Base-by-base conservation (phyloP, 495 filamentous ascomycete genomes). In the Pyrenopolyporus hunteri region DNA sequence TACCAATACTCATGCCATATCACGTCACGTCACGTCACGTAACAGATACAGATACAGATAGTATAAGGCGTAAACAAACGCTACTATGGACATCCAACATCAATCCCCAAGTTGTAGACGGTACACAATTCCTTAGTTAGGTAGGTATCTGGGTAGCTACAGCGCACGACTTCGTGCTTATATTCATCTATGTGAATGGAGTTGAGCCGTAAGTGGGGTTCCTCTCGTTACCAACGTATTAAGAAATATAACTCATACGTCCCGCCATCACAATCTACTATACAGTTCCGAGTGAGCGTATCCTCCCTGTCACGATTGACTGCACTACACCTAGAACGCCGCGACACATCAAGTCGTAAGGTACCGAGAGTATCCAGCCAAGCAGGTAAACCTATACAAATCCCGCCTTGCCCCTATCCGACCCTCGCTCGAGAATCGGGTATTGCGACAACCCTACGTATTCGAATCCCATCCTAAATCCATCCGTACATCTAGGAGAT, bases 401-500 rank as follows among this genome's bases (percentile, higher is more conserved):
- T 22, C 10, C 6, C 77, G n/a, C 31, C 51, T 36, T 36, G 7
- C 44, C n/a, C 49, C 45, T 51, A 8, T 50, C 35, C 29, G 28
- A 22, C 17, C 19, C 13, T 42, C 4, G 37, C 5, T 42, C 23
- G 23, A 11, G 10, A 5, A 13, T 22, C 8, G 19, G 8, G 4
- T 20, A 17, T 42, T 20, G 17, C 13, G 19, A 22, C 1, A 42
- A 20, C 37, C 32, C 52, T 26, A 66, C 68, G 75, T 70, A 73
- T 31, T 57, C 54, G 52, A 73, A 57, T 26, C 77, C 76, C 68
- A 81, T 73, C 32, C 45, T 17, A 66, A 50, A 14, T 81, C 79
- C 69, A 81, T 77, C 6, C 72, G 64, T 26, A 80, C 76, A 9
- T 73, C 67, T 67, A 83, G 75, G 10, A 83, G 70, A n/a, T 77